Conservation (phyloP, 2,329 filamentous ascomycete genomes). For the Ophiobolus disseminans region DNA sequence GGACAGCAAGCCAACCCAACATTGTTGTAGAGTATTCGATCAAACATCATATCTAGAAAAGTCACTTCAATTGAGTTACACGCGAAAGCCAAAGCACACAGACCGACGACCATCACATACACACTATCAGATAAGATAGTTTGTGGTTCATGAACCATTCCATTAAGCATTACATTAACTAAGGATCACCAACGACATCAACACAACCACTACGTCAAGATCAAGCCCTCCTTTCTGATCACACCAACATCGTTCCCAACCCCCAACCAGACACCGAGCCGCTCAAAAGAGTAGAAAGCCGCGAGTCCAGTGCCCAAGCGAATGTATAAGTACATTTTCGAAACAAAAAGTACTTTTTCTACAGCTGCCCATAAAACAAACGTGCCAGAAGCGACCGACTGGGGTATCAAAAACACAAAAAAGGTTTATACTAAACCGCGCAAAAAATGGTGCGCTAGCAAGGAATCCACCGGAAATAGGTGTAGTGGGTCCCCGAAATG, state of each 20-base stretch:
- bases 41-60: too few species aligned
- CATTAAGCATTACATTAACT: conserved; percentile 48
- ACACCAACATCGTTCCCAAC: conserved; percentile 12
- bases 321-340: conserved; percentile 37
- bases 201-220: not conserved
- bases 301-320: conserved; percentile 35
- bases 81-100: not conserved
- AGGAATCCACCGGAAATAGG: conserved; percentile 19
- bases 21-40: too few species aligned
- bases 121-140: not conserved
- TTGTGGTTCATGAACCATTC: conserved; percentile 25
- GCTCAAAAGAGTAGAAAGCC: conserved; percentile 22
- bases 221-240: conserved; percentile 4
- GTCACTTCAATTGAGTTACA: not conserved
- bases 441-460: conserved; percentile 17
- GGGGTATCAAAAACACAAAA: conserved; percentile 47
- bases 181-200: conserved; percentile 26
- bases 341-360: conserved; percentile 14
- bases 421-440: conserved; percentile 27
- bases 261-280: conserved; percentile 27
- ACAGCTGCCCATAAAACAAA: conserved; percentile 17
- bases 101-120: not conserved
- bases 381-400: conserved; percentile 40
- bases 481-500: conserved; percentile 13
- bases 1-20: too few species aligned